Evolutionary conservation across 2,329 filamentous ascomycete species (phyloP), one percentile per base, ranked within the genome.

Genomic region (Claviceps purpurea): DNA sequence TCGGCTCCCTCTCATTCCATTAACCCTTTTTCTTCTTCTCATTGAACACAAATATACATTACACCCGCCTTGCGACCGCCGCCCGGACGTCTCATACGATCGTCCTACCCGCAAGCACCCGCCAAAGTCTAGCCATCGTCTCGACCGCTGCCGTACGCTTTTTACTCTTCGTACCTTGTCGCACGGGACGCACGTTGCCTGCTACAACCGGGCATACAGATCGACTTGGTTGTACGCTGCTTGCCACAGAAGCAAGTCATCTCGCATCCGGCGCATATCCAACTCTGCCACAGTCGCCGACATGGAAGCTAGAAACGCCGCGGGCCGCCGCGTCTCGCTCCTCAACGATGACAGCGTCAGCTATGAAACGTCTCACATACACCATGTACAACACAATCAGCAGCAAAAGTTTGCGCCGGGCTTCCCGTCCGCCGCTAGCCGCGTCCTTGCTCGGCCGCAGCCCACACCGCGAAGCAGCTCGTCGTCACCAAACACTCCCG

Each of bases 251-350:
- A 10, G 26, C 26, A 30, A 30, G 26, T 30, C 26, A 30, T 7
- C 7, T 11, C 10, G 39, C 22, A 41, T 11, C 22, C 30, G 14
- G 16, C 14, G 20, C 22, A 16, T n/a, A 20, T 3, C 18, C 37
- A 18, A 26, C 39, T 20, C 46, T 11, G 37, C 39, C 16, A 10
- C 26, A 8, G n/a, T 26, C 30, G 14, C n/a, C 48, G 40, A 30
- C 24, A 80, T 82, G 76, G 72, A 79, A 55, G 74, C 71, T 50
- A 69, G 73, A 60, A 75, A 82, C 64, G 75, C 78, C 44, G 69
- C 73, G 43, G 79, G 79, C 58, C 75, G 76, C 58, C 69, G 73
- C 64, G 74, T 82, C 61, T 82, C 79, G 50, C 69, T 82, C 10
- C 69, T 82, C 41, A 82, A 82, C 62, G 77, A 81, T 56, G 76